A percentile compares a stretch with the other conserved stretches of the same genome.
phyloP scores from a whole-genome alignment of 2,329 filamentous ascomycete species.

The Parastagonospora avenae region DNA sequence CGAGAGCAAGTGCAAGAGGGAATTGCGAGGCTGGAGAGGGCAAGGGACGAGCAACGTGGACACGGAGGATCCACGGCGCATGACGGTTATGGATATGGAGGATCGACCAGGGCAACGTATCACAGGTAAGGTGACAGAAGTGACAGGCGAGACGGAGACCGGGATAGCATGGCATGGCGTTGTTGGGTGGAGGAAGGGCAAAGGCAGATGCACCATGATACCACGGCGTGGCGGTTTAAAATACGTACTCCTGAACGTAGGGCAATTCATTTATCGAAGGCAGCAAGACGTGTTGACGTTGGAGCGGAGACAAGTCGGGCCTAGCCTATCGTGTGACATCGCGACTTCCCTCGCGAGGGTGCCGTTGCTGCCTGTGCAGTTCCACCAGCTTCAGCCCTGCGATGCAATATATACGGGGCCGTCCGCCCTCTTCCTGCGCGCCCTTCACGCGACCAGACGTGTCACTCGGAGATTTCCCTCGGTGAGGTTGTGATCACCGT shows the following conservation, averaged over 20 bases:
- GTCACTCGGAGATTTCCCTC: background rate
- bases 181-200: background rate
- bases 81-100: background rate
- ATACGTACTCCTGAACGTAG: background rate
- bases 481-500: slow-evolving; percentile 8
- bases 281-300: background rate
- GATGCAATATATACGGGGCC: slow-evolving; percentile 8
- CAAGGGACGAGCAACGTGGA: background rate
- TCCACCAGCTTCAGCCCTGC: slow-evolving; percentile 12
- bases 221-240: no score
- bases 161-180: background rate
- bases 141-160: background rate
- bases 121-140: background rate
- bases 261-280: background rate
- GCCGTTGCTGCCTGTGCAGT: slow-evolving; percentile 10
- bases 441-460: no score
- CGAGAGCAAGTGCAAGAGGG: background rate
- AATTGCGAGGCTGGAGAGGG: background rate
- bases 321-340: slow-evolving; percentile 5
- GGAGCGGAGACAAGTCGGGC: background rate
- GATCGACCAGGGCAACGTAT: background rate
- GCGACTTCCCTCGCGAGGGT: slow-evolving; percentile 1
- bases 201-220: no score
- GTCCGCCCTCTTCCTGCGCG: slow-evolving; percentile 3
- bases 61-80: background rate